Conservation (phyloP, 2,329 filamentous ascomycete genomes). For the Ophiocordyceps australis region DNA sequence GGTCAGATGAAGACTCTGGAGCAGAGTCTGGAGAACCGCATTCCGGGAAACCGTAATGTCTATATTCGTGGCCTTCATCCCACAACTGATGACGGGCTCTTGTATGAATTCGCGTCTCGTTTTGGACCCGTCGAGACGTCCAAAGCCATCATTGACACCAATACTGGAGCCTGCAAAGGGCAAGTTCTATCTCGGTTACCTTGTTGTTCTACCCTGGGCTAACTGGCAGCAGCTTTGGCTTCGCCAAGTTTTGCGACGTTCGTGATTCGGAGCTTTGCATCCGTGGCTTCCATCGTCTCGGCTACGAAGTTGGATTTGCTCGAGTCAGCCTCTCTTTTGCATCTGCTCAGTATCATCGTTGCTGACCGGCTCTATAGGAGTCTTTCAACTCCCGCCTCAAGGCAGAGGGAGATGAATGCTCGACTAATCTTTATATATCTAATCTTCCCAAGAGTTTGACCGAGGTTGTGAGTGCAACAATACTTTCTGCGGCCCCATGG, state of each 20-base stretch:
- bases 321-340: slow-evolving; percentile 37
- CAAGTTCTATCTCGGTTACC: no score
- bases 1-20: slow-evolving; percentile 82
- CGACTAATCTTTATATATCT: slow-evolving; percentile 95
- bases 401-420: slow-evolving; percentile 74
- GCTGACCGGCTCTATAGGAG: slow-evolving; percentile 38
- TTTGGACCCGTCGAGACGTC: slow-evolving; percentile 93
- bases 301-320: slow-evolving; percentile 95
- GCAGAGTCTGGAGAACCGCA: slow-evolving; percentile 86
- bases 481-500: slow-evolving; percentile 2
- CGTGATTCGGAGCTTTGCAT: slow-evolving; percentile 91
- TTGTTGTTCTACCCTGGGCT: slow-evolving; percentile 1
- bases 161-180: slow-evolving; percentile 92
- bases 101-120: slow-evolving; percentile 64
- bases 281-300: slow-evolving; percentile 80
- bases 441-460: slow-evolving; percentile 87
- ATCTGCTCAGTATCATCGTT: slow-evolving; percentile 1
- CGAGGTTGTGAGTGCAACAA: slow-evolving; percentile 51
- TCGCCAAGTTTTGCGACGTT: slow-evolving; percentile 84
- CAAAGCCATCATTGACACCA: slow-evolving; percentile 95
- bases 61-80: slow-evolving; percentile 95
- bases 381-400: slow-evolving; percentile 98
- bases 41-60: slow-evolving; percentile 83
- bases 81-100: slow-evolving; percentile 81
- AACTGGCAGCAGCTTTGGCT: slow-evolving; percentile 58